Percentiles rank a stretch among this genome's conserved stretches.
Conservation (phyloP, 345 rosid genomes). For the Aquilaria malaccensis region DNA sequence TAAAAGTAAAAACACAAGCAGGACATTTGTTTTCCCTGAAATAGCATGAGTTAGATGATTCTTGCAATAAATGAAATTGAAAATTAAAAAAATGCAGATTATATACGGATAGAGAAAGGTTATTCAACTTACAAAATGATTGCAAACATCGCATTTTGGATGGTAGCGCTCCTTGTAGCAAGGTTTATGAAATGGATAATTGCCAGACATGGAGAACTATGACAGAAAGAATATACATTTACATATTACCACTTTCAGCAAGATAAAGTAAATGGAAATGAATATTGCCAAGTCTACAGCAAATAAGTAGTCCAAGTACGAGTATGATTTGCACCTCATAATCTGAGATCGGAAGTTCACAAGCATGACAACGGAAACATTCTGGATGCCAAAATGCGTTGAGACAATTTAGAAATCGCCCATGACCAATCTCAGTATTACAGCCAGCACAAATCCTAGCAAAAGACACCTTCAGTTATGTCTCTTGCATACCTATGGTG, state of each 20-base stretch:
- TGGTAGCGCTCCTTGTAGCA: slow-evolving; percentile 85
- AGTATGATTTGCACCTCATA: slow-evolving; percentile 51
- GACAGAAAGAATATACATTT: slow-evolving; percentile 21
- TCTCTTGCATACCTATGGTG: slow-evolving; percentile 6
- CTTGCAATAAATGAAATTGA: neutral
- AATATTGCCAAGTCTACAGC: slow-evolving; percentile 5
- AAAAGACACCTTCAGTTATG: slow-evolving; percentile 12
- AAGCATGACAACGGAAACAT: slow-evolving; percentile 81
- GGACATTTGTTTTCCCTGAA: too few species aligned
- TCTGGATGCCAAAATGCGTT: slow-evolving; percentile 89
- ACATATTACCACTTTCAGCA: neutral
- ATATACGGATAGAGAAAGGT: neutral
- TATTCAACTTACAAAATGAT: slow-evolving; percentile 55
- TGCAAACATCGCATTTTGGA: slow-evolving; percentile 98
- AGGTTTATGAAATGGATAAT: slow-evolving; percentile 74
- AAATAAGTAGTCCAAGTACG: neutral
- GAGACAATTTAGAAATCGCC: slow-evolving; percentile 77
- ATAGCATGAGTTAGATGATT: neutral
- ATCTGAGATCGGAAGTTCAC: slow-evolving; percentile 81
- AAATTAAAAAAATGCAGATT: neutral
- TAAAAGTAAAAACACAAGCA: too few species aligned
- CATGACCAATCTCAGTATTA: slow-evolving; percentile 80
- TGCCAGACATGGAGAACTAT: slow-evolving; percentile 81
- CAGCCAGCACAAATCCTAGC: slow-evolving; percentile 94
- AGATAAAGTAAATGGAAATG: slow-evolving; percentile 5